Evolutionary conservation across 495 filamentous ascomycete genomes (phyloP).

Genomic region (Penicillium bialowiezense): DNA sequence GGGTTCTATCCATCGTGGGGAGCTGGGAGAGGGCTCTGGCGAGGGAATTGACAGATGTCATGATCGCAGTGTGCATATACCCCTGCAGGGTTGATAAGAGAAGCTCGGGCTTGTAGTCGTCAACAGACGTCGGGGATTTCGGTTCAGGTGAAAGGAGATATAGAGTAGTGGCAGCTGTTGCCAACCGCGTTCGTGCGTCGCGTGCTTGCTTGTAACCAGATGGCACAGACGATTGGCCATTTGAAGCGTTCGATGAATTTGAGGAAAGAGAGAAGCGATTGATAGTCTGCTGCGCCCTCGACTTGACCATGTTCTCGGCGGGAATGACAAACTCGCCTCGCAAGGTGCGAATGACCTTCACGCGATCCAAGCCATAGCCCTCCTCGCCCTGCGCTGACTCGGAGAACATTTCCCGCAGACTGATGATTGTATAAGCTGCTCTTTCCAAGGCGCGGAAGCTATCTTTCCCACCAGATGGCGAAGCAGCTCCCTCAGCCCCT

Average conservation of each 20-base stretch:
- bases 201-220: slow-evolving; percentile 77
- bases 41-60: slow-evolving; percentile 69
- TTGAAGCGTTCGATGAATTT: slow-evolving; percentile 35
- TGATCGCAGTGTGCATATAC: slow-evolving; percentile 73
- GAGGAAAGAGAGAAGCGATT: slow-evolving; percentile 79
- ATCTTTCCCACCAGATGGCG: slow-evolving; percentile 47
- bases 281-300: slow-evolving; percentile 74
- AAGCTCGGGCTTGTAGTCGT: slow-evolving; percentile 56
- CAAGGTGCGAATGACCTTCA: slow-evolving; percentile 66
- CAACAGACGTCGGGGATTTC: slow-evolving; percentile 13
- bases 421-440: slow-evolving; percentile 72
- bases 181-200: slow-evolving; percentile 68
- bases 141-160: slow-evolving; percentile 74
- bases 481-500: slow-evolving; percentile 20
- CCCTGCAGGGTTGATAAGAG: slow-evolving; percentile 75
- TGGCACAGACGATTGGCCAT: slow-evolving; percentile 25
- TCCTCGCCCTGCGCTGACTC: slow-evolving; percentile 64
- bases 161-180: slow-evolving; percentile 72
- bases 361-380: slow-evolving; percentile 68
- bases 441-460: slow-evolving; percentile 76
- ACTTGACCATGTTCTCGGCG: slow-evolving; percentile 64
- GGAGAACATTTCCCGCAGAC: slow-evolving; percentile 67
- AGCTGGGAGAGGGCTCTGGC: slow-evolving; percentile 72
- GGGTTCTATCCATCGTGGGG: slow-evolving; percentile 76
- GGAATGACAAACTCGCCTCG: slow-evolving; percentile 64